These are phyloP conservation scores for Ziziphus jujuba DNA, from an alignment of 306 rosid genomes.

Conservation along the genomic window DNA sequence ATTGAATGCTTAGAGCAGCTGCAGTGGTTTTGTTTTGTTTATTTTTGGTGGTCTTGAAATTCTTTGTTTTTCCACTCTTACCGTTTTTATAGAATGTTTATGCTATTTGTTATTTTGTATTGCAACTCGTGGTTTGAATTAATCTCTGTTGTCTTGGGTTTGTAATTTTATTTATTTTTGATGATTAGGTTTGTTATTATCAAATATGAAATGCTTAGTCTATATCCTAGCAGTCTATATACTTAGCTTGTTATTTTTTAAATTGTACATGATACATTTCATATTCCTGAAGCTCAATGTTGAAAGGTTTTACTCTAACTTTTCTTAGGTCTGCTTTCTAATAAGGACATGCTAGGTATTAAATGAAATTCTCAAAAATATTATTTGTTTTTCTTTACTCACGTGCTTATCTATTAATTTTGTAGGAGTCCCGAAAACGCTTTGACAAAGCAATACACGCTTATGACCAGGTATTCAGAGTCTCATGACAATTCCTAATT, in stretches of 20 bases:
- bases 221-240: neutral
- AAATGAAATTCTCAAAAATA: neutral
- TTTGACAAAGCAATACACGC: slow-evolving; percentile 77
- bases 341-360: slow-evolving; percentile 1
- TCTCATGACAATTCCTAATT: neutral
- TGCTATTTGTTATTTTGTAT: neutral
- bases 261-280: neutral
- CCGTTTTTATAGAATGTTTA: neutral
- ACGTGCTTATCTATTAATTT: slow-evolving; percentile 15
- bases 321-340: slow-evolving; percentile 9
- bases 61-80: too few species aligned
- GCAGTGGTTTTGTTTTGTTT: too few species aligned
- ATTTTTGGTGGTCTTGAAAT: too few species aligned
- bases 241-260: neutral
- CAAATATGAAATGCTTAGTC: neutral
- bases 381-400: slow-evolving; percentile 3
- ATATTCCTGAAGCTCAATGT: neutral
- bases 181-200: neutral
- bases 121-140: neutral
- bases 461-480: slow-evolving; percentile 83
- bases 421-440: slow-evolving; percentile 77
- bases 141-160: neutral
- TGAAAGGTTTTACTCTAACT: neutral
- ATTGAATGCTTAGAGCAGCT: too few species aligned
- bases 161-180: neutral